Evolutionary conservation across 164 flowering plant genomes (phyloP).

Genomic region (Malania oleifera): DNA sequence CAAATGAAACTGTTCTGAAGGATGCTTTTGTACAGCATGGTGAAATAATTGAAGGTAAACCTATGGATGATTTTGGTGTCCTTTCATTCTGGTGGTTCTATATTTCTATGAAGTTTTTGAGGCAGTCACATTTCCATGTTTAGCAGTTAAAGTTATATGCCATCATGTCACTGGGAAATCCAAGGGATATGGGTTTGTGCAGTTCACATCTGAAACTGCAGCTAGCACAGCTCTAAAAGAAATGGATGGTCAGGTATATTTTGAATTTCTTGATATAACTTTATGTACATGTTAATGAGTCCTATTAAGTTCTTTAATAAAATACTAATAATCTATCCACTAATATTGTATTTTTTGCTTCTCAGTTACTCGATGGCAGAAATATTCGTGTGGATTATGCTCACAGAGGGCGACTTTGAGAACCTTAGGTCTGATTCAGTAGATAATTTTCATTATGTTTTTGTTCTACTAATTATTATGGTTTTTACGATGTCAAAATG

Average conservation of each 20-base stretch:
- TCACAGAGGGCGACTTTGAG: not conserved
- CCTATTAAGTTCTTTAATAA: no score
- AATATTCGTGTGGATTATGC: slow-evolving; percentile 4
- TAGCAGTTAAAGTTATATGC: not conserved
- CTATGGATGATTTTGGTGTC: not conserved
- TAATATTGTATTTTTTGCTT: not conserved
- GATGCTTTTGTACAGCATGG: not conserved
- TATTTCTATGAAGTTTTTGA: no score
- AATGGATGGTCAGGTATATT: not conserved
- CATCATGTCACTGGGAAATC: not conserved
- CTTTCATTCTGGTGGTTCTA: no score
- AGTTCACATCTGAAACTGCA: slow-evolving; percentile 1
- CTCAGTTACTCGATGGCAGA: slow-evolving; percentile 1
- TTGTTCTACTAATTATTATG: no score
- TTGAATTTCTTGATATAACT: no score
- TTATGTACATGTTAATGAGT: no score
- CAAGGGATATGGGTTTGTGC: not conserved
- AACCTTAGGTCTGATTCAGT: no score
- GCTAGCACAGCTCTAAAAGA: not conserved
- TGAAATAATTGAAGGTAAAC: not conserved
- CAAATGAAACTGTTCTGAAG: not conserved
- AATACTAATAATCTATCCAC: no score
- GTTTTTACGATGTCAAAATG: no score
- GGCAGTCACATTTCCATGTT: not conserved
- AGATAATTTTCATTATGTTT: no score